phyloP scores from a whole-genome alignment of 108 stramenopile species.

The Pseudonitzschia pungens region DNA sequence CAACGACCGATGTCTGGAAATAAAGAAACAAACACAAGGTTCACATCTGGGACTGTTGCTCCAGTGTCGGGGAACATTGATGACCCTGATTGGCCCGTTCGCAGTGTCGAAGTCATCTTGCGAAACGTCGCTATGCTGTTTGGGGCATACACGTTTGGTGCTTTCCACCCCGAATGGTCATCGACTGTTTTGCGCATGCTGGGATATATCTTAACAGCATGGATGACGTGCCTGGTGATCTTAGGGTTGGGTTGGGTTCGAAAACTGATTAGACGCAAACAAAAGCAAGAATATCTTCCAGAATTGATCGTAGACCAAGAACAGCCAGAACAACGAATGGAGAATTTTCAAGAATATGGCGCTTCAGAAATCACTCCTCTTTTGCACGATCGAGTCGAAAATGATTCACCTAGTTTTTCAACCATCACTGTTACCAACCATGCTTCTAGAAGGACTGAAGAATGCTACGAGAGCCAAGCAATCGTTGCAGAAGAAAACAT shows the following conservation, averaged over 20 bases:
- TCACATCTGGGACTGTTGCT: neutral
- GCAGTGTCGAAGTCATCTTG: slow-evolving; percentile 30
- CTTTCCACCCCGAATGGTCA: slow-evolving; percentile 24
- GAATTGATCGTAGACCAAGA: neutral
- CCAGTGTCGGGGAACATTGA: neutral
- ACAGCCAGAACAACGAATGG: neutral
- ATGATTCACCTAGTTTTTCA: neutral
- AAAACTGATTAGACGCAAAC: neutral
- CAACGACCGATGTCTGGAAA: neutral
- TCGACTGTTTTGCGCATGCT: slow-evolving; percentile 22
- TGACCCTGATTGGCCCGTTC: slow-evolving; percentile 21
- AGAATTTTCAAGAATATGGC: neutral
- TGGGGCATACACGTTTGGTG: slow-evolving; percentile 34
- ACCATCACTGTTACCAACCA: neutral
- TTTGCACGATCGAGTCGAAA: neutral
- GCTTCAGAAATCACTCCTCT: slow-evolving; percentile 10
- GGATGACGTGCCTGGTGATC: slow-evolving; percentile 67
- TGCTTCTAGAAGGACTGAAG: neutral
- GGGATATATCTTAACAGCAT: slow-evolving; percentile 52
- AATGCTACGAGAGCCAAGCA: neutral
- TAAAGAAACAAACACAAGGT: neutral
- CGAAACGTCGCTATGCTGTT: slow-evolving; percentile 27
- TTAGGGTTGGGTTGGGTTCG: slow-evolving; percentile 32
- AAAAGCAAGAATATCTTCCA: slow-evolving; percentile 12
- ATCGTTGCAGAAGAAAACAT: neutral